These are phyloP conservation scores for Fragilariopsis cylindrus DNA, from an alignment of 108 stramenopile species.

Conservation along the genomic window DNA sequence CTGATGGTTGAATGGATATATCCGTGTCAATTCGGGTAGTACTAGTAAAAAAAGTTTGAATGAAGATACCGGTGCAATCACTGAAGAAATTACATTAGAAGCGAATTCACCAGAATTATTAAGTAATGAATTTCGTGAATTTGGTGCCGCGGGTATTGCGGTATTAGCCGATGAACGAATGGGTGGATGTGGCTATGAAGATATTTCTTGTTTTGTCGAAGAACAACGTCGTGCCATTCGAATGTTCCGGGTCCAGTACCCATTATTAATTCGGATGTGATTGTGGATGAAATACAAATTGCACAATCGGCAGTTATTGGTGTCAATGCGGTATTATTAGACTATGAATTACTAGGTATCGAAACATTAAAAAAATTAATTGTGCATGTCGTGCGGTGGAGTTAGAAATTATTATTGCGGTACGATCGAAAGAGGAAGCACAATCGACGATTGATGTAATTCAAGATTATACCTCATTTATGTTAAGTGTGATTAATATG, in stretches of 20 bases:
- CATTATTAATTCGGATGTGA: conserved; percentile 75
- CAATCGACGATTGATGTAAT: conserved; percentile 59
- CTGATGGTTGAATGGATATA: conserved; percentile 22
- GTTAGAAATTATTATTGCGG: conserved; percentile 66
- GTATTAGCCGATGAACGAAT: conserved; percentile 78
- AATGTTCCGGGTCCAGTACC: conserved; percentile 81
- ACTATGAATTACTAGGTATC: conserved; percentile 48
- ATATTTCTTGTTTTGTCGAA: conserved; percentile 53
- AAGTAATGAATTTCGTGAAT: conserved; percentile 75
- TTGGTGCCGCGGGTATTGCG: conserved; percentile 75
- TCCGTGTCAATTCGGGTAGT: background rate
- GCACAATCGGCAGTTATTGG: conserved; percentile 60
- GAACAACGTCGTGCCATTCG: conserved; percentile 69
- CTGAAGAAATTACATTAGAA: conserved; percentile 8
- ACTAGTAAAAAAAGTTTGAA: background rate
- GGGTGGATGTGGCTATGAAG: conserved; percentile 81
- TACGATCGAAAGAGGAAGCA: conserved; percentile 64
- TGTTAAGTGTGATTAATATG: conserved; percentile 53
- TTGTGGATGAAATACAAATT: conserved; percentile 86
- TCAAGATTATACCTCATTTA: conserved; percentile 43
- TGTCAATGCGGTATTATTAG: conserved; percentile 56
- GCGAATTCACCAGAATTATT: conserved; percentile 54
- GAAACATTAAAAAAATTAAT: conserved; percentile 48
- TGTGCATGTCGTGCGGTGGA: conserved; percentile 47
- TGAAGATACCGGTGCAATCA: conserved; percentile 14